Conservation (phyloP, 2,329 filamentous ascomycete genomes). For the Curvularia eragrostidis region DNA sequence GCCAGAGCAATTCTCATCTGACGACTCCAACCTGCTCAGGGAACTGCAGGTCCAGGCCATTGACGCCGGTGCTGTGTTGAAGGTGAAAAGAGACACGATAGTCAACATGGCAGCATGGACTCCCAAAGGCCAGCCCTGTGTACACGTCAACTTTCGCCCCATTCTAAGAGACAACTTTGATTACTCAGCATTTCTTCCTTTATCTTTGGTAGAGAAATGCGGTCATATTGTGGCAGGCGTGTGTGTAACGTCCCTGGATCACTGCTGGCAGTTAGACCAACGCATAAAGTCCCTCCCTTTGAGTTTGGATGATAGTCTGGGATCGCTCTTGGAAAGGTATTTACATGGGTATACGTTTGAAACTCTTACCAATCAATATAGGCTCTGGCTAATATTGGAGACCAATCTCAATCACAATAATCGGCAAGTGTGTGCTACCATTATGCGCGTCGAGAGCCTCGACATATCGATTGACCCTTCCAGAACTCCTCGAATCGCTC, state of each 20-base stretch:
- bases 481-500: neutral
- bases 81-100: slow-evolving; percentile 2
- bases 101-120: slow-evolving; percentile 1
- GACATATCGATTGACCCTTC: neutral
- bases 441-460: slow-evolving; percentile 4
- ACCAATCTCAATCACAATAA: neutral
- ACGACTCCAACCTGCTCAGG: neutral
- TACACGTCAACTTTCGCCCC: slow-evolving; percentile 3
- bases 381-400: neutral
- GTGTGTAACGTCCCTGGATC: neutral
- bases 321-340: slow-evolving; percentile 2
- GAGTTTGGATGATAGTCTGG: neutral
- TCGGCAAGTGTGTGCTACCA: neutral
- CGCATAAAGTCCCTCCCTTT: neutral
- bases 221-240: slow-evolving; percentile 1
- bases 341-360: neutral
- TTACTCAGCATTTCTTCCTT: slow-evolving; percentile 3
- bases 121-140: slow-evolving; percentile 1
- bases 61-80: neutral
- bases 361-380: neutral
- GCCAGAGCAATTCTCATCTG: neutral
- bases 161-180: slow-evolving; percentile 1
- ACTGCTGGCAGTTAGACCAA: neutral
- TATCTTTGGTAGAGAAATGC: slow-evolving; percentile 2
- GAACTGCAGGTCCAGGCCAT: slow-evolving; percentile 1